Percentiles rank a stretch among this genome's conserved stretches.
phyloP scores from a whole-genome alignment of 2,329 filamentous ascomycete species.

The Talaromyces islandicus region DNA sequence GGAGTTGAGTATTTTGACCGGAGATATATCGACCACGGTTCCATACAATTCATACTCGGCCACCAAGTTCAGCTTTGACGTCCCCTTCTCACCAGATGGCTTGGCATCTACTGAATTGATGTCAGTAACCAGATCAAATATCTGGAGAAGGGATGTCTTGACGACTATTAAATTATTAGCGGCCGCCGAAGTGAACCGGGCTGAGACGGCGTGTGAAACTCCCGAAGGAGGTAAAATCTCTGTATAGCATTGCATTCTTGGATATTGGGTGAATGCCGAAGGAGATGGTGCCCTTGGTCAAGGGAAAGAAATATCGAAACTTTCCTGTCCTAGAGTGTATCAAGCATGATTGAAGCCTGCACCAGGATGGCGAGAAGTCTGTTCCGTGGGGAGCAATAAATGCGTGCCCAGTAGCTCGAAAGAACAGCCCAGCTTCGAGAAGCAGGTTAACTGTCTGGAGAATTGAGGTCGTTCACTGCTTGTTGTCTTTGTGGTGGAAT shows the following conservation, averaged over 20 bases:
- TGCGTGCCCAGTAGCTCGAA: neutral
- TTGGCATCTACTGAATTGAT: conserved; percentile 53
- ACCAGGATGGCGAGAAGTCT: neutral
- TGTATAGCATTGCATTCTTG: conserved; percentile 88
- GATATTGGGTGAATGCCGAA: neutral
- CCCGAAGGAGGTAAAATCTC: conserved; percentile 92
- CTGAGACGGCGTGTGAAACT: conserved; percentile 76
- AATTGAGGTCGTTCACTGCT: neutral
- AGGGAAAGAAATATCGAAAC: neutral
- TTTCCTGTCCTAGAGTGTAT: neutral
- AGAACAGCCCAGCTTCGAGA: neutral
- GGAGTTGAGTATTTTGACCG: conserved; percentile 65
- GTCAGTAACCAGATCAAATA: conserved; percentile 72
- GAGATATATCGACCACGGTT: conserved; percentile 74
- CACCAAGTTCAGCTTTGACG: conserved; percentile 73
- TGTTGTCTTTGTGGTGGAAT: neutral
- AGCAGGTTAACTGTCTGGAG: neutral
- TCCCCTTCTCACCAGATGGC: conserved; percentile 26
- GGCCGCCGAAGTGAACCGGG: conserved; percentile 70
- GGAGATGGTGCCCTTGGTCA: neutral
- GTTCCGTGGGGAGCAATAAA: neutral
- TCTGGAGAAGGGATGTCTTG: conserved; percentile 86
- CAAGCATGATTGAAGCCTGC: neutral
- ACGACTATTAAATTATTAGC: conserved; percentile 84
- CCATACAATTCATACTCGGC: conserved; percentile 80